Base-by-base conservation (phyloP, 495 filamentous ascomycete species). In the Penicillium nucicola region DNA sequence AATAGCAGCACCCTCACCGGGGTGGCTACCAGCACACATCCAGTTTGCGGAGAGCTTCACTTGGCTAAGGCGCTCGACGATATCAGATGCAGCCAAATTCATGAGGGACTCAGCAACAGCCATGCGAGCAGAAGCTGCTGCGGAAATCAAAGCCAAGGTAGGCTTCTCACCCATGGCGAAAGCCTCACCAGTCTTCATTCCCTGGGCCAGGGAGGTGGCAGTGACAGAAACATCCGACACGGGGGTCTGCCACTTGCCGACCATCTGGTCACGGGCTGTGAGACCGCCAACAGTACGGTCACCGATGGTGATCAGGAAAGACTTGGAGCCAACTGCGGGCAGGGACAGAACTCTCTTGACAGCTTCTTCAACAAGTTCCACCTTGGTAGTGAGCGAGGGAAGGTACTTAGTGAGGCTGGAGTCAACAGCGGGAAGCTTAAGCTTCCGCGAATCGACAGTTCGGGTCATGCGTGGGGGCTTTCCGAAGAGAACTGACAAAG, bases 81-180 rank as follows among this genome's bases (percentile, higher is more conserved):
- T 75, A 60, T 95, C 85, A 2, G 93, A 88, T 25, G 93, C 92
- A 14, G 86, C 89, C 42, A 97, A 71, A 62, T 98, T 98, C 81
- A 96, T 83, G 34, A 98, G 75, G 35, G 88, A 88, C 70, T 98
- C 93, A 5, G 88, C 95, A 50, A 98, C 90, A 1, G 95, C 91
- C 95, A 98, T 97, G 15, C 90, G 80, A 6, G 93, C 90, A 19
- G 93, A 97, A n/a, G 93, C 90, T 41, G 85, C 89, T 8, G 92
- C 83, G 11, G 89, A 95, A 45, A 98, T 95, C 9, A 97, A 75
- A 13, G 95, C 95, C 33, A 97, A 69, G 0, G 84, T 87, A 13
- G 95, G 91, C 71, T 88, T 95, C 70, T 97, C 92, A 25, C 93
- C 93, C 85, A 97, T 96, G 0, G 90, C 88, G 89, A 97, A 96